These are phyloP conservation scores for Sugiyamaella chiloensis DNA, from an alignment of 805 yeast genomes.

Conservation along the genomic window DNA sequence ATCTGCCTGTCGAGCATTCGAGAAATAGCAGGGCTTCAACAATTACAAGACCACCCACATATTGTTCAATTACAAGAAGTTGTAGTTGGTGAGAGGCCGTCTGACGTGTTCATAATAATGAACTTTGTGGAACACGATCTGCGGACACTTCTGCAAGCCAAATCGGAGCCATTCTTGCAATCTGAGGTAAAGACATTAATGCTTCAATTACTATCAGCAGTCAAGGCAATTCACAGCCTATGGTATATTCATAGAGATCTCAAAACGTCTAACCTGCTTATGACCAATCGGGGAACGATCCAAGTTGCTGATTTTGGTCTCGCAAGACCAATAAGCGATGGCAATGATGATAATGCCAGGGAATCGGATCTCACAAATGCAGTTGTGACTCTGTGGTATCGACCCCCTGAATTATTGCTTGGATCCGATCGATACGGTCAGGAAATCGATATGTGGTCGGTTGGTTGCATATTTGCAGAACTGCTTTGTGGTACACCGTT, in stretches of 20 bases:
- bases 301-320: constrained; percentile 88
- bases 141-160: constrained; percentile 22
- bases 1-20: constrained; percentile 66
- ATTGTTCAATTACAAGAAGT: constrained; percentile 53
- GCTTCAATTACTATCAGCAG: constrained; percentile 28
- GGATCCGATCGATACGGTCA: constrained; percentile 38
- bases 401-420: constrained; percentile 37
- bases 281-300: constrained; percentile 65
- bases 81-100: constrained; percentile 39
- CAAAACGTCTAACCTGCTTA: constrained; percentile 81
- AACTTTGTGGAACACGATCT: constrained; percentile 34
- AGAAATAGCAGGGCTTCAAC: constrained; percentile 57
- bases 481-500: constrained; percentile 40
- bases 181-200: constrained; percentile 31
- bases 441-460: constrained; percentile 52
- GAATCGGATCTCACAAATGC: constrained; percentile 22
- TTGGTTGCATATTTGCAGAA: constrained; percentile 59
- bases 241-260: constrained; percentile 68
- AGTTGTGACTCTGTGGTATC: constrained; percentile 54
- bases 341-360: constrained; percentile 17
- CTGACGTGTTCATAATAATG: constrained; percentile 28
- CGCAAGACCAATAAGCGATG: constrained; percentile 52
- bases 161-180: constrained; percentile 30
- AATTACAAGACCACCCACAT: constrained; percentile 45
- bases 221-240: constrained; percentile 24